Conservation (phyloP, 176 grass and related monocot species). For the Alloteropsis semialata region DNA sequence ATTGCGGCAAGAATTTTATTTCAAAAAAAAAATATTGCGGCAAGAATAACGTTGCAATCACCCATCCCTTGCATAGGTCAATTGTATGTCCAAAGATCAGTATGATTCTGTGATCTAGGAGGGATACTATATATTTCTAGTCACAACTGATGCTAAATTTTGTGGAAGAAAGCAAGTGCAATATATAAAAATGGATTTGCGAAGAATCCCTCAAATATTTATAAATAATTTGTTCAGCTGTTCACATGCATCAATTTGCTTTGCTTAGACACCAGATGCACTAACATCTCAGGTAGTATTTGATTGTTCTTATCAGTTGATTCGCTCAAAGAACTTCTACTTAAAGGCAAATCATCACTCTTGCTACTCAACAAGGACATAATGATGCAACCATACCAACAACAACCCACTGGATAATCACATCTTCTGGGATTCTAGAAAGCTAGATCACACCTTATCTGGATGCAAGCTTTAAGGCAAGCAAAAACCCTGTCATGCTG, state of each 20-base stretch:
- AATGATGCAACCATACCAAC: neutral
- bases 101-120: neutral
- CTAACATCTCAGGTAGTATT: neutral
- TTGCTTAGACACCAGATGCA: neutral
- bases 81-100: too few relatives aligned
- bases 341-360: neutral
- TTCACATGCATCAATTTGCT: neutral
- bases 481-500: neutral
- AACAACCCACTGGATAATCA: neutral
- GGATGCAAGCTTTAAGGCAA: neutral
- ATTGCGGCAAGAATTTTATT: neutral
- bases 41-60: neutral
- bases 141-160: neutral
- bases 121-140: neutral
- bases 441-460: neutral
- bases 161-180: neutral
- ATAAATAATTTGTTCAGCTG: neutral
- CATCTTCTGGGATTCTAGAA: neutral
- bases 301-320: neutral
- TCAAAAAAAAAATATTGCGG: too few relatives aligned
- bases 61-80: too few relatives aligned
- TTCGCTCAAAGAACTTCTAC: neutral
- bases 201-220: neutral
- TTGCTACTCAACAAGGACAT: neutral
- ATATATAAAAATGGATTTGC: neutral